Conservation (phyloP, 2,329 filamentous ascomycete genomes). For the Aspergillus thermomutatus region DNA sequence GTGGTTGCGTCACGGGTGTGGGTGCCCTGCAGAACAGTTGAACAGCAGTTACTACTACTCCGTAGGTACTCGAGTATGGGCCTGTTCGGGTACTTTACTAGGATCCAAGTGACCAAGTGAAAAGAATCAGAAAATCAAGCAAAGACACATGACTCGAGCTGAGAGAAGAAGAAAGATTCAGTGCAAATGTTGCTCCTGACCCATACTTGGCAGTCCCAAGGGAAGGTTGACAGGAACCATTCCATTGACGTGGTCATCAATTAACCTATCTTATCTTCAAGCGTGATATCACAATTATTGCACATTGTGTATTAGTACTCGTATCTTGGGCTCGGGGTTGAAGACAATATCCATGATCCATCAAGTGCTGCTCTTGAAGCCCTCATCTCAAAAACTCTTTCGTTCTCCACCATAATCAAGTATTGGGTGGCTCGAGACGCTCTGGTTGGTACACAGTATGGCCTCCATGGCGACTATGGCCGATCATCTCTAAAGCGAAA, state of each 20-base stretch:
- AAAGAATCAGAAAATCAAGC: not conserved
- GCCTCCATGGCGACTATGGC: not conserved
- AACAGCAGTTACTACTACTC: not conserved
- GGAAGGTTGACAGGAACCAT: not conserved
- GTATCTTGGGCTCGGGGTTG: not conserved
- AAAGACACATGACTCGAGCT: not conserved
- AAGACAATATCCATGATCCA: not conserved
- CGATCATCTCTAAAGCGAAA: not conserved
- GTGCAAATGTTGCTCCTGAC: not conserved
- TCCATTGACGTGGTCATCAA: not conserved
- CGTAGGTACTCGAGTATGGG: not conserved
- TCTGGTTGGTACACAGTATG: not conserved
- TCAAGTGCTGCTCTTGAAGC: not conserved
- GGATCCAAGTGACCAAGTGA: not conserved
- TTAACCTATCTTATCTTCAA: not conserved
- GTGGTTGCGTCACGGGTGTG: slow-evolving; percentile 36
- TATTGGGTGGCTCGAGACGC: not conserved
- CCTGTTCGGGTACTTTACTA: no score
- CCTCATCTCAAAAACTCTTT: not conserved
- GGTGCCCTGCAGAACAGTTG: slow-evolving; percentile 18
- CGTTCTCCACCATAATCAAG: not conserved
- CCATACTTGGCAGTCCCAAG: not conserved
- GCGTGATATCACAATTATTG: no score
- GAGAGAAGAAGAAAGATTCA: not conserved
- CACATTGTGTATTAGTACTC: not conserved